Conservation (phyloP, 352 stramenopile genomes). For the Pythium pectinolyticum region DNA sequence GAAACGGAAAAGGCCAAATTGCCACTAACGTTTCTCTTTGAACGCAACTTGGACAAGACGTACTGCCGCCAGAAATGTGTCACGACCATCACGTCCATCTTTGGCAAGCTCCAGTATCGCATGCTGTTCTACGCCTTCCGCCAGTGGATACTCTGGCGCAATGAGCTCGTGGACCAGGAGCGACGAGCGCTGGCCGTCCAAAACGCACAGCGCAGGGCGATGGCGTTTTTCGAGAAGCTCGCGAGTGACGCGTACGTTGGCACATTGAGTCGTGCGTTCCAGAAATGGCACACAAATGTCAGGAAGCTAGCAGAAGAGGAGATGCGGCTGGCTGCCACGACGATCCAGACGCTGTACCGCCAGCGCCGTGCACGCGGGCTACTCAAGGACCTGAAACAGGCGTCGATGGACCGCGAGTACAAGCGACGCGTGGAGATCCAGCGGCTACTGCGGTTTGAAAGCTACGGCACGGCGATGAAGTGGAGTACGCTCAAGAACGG, state of each 20-base stretch:
- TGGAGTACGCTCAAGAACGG: constrained; percentile 59
- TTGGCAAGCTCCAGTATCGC: constrained; percentile 65
- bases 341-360: constrained; percentile 49
- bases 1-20: constrained; percentile 54
- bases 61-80: constrained; percentile 64
- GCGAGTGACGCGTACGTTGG: constrained; percentile 57
- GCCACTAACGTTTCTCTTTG: constrained; percentile 74
- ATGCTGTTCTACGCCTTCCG: constrained; percentile 47
- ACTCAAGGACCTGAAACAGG: constrained; percentile 38
- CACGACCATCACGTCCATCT: constrained; percentile 57
- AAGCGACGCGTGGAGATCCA: constrained; percentile 43
- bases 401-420: constrained; percentile 41
- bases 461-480: constrained; percentile 49
- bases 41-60: constrained; percentile 55
- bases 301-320: constrained; percentile 24
- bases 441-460: constrained; percentile 56
- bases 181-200: constrained; percentile 32
- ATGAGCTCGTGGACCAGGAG: constrained; percentile 22
- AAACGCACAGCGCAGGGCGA: constrained; percentile 34
- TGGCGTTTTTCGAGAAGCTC: constrained; percentile 56
- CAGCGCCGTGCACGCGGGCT: constrained; percentile 38
- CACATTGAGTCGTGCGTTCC: constrained; percentile 38
- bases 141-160: constrained; percentile 38
- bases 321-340: constrained; percentile 31
- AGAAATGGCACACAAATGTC: constrained; percentile 30